Percentiles rank a stretch among this genome's conserved stretches.
phyloP scores from a whole-genome alignment of 179 eudicot genomes.

The Beta macrorhiza region DNA sequence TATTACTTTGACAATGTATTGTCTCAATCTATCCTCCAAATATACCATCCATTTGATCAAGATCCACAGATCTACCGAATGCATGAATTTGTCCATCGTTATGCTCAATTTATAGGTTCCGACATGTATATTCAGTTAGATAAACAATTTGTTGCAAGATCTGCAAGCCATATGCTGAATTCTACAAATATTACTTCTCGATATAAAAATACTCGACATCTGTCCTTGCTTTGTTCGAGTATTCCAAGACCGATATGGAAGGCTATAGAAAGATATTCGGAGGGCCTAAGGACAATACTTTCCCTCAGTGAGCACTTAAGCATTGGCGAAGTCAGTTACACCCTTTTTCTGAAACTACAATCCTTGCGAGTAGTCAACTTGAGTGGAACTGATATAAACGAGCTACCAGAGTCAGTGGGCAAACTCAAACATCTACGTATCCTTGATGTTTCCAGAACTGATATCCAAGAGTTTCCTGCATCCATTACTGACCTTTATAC shows the following conservation, averaged over 20 bases:
- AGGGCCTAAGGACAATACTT: constrained; percentile 33
- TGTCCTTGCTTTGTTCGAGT: constrained; percentile 20
- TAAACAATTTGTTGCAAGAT: constrained; percentile 8
- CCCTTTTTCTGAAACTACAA: constrained; percentile 27
- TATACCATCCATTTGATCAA: constrained; percentile 15
- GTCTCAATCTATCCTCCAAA: constrained; percentile 28
- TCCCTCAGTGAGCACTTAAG: constrained; percentile 9
- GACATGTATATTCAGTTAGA: constrained; percentile 18
- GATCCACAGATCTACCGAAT: constrained; percentile 17
- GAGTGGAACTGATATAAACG: constrained; percentile 22
- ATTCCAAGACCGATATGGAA: constrained; percentile 8
- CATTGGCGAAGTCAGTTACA: constrained; percentile 13
- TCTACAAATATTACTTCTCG: not conserved
- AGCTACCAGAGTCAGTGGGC: constrained; percentile 34
- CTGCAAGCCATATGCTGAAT: not conserved
- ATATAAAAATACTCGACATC: constrained; percentile 23
- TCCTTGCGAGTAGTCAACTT: constrained; percentile 26
- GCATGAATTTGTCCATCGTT: constrained; percentile 24
- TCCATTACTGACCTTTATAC: constrained; percentile 17
- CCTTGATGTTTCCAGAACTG: constrained; percentile 32
- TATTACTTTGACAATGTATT: constrained; percentile 28
- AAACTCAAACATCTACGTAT: constrained; percentile 33
- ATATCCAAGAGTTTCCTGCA: constrained; percentile 27
- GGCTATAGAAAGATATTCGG: constrained; percentile 13
- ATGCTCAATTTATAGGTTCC: constrained; percentile 21